These are phyloP conservation scores for Neurospora sp. DNA, from an alignment of 495 filamentous ascomycete species.

Conservation along the genomic window DNA sequence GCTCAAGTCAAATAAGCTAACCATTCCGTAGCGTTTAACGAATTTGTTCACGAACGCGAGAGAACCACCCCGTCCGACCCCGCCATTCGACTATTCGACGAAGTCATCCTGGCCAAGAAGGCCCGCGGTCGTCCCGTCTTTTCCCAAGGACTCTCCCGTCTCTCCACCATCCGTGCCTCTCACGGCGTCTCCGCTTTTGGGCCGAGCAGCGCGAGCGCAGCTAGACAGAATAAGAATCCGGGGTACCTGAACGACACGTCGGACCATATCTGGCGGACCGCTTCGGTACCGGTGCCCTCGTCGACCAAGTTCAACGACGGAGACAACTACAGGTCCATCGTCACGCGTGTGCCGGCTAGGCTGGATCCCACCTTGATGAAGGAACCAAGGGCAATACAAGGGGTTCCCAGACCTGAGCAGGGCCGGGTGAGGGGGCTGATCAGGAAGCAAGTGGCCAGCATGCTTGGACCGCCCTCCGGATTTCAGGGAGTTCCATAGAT, in stretches of 20 bases:
- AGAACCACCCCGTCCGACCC: conserved; percentile 46
- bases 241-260: conserved; percentile 75
- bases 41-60: conserved; percentile 93
- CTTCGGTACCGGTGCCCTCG: conserved; percentile 66
- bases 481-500: conserved; percentile 5
- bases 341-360: conserved; percentile 62
- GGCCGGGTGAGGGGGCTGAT: conserved; percentile 44
- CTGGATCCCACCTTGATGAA: conserved; percentile 81
- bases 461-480: conserved; percentile 33
- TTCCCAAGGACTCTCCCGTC: conserved; percentile 42
- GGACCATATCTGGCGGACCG: conserved; percentile 89
- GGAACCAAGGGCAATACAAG: conserved; percentile 70
- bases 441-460: conserved; percentile 67
- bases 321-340: conserved; percentile 44
- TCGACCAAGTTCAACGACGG: conserved; percentile 54
- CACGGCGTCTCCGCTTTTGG: conserved; percentile 30
- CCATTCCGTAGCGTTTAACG: conserved; percentile 64
- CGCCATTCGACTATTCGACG: conserved; percentile 80
- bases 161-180: conserved; percentile 37
- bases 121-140: conserved; percentile 59
- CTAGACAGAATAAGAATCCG: conserved; percentile 33
- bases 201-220: conserved; percentile 20
- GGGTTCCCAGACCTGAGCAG: conserved; percentile 57
- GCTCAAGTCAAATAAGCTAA: neutral
- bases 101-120: conserved; percentile 88